These are phyloP conservation scores for Melampsora occidentalis DNA, from an alignment of 1,284 basidiomycete species.

Conservation along the genomic window DNA sequence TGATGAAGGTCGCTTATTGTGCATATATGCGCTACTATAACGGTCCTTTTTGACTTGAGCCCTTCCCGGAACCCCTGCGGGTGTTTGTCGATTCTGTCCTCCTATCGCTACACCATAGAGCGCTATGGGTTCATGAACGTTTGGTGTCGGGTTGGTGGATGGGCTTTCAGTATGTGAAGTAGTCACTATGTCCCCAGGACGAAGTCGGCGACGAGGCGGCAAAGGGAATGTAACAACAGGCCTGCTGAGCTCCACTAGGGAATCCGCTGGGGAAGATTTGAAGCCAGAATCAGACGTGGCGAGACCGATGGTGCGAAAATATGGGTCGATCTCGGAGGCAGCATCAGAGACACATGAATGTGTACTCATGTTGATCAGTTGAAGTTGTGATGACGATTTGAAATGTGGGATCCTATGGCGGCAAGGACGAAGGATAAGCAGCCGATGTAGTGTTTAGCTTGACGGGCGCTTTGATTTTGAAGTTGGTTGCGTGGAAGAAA, in stretches of 20 bases:
- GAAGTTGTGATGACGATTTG: no score
- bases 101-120: slow-evolving; percentile 8
- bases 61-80: neutral
- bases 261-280: neutral
- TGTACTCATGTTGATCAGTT: no score
- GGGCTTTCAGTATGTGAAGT: neutral
- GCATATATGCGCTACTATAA: neutral
- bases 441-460: no score
- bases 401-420: no score
- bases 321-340: neutral
- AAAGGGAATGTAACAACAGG: neutral
- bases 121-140: neutral
- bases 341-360: neutral
- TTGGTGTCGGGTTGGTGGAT: neutral
- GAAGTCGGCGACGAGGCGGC: slow-evolving; percentile 4
- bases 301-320: slow-evolving; percentile 1
- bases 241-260: neutral
- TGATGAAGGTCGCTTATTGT: neutral
- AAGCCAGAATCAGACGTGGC: neutral
- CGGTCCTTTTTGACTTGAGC: slow-evolving; percentile 3
- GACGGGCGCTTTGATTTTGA: no score
- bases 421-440: no score
- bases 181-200: neutral
- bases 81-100: neutral
- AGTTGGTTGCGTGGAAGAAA: no score